Base-by-base conservation (phyloP, 495 filamentous ascomycete genomes). In the Lichenothelia convexa region DNA sequence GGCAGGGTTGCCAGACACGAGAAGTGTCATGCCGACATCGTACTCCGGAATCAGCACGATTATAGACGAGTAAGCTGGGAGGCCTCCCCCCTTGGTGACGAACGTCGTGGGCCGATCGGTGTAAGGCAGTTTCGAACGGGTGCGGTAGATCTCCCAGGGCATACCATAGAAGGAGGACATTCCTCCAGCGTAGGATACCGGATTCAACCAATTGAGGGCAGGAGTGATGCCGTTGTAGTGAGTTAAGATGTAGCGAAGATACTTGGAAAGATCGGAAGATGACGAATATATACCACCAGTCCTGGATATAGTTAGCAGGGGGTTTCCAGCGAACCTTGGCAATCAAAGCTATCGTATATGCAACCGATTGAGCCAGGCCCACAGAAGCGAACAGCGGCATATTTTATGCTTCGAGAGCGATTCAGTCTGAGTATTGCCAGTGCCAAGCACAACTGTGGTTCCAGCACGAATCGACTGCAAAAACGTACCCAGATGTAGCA, bases 101-200 rank as follows among this genome's bases (percentile, higher is more conserved):
- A 56, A 49, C 4, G 41, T 51, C 15, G 56, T 45, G 3, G 53
- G 31, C 16, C 53, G 40, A 11, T 30, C 30, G 17, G 41, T 47
- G 1, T 53, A 35, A 5, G 23, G 19, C 19, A 56, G 41, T 23
- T 52, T 46, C 11, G 32, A 27, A 20, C 48, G 42, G 5, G 53
- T 54, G 0, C 46, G 48, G 19, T 48, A 53, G 17, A 56, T 58
- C 36, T 58, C 55, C 46, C 46, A 58, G 2, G 55, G 55, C 48
- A 53, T 54, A 4, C 53, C 55, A 34, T 56, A 58, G 31, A 53
- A 54, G 9, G 34, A 45, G 7, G 45, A 3, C 16, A 51, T 15
- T 0, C 53, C 50, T 18, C 12, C 23, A 12, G 34, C 30, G 11
- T 30, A 43, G n/a, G 44, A 49, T 4, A 42, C 50, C 1, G 53